Evolutionary conservation across 495 filamentous ascomycete genomes (phyloP).

Genomic region (Penicillium waksmanii): DNA sequence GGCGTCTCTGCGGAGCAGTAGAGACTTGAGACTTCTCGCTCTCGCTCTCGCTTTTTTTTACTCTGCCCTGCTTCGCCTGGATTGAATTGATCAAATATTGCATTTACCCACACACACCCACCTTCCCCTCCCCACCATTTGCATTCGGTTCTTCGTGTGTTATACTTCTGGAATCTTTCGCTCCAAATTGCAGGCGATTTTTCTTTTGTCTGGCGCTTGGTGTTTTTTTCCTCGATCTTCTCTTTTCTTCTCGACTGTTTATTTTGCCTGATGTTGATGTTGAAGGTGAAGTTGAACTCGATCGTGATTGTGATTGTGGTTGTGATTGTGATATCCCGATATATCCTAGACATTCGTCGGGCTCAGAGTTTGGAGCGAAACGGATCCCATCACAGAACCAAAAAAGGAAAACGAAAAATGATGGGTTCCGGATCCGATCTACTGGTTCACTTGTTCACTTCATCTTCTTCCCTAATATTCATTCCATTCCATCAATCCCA

Average conservation of each 20-base stretch:
- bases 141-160: constrained; percentile 31
- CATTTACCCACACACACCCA: background rate
- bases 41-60: background rate
- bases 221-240: constrained; percentile 9
- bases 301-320: too few species aligned
- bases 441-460: background rate
- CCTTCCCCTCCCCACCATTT: constrained; percentile 13
- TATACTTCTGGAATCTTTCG: constrained; percentile 23
- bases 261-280: background rate
- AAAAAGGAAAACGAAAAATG: too few species aligned
- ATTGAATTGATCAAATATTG: background rate
- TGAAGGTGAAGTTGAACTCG: too few species aligned
- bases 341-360: too few species aligned
- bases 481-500: background rate
- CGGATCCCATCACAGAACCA: too few species aligned
- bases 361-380: too few species aligned
- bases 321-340: too few species aligned
- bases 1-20: constrained; percentile 17
- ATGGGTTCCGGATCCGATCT: background rate
- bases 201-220: constrained; percentile 29
- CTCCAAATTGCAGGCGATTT: constrained; percentile 32
- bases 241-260: background rate
- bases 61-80: background rate
- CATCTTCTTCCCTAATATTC: background rate
- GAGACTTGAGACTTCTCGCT: constrained; percentile 3